These are phyloP conservation scores for Globisporangium emineosum DNA, from an alignment of 352 stramenopile genomes.

Conservation along the genomic window DNA sequence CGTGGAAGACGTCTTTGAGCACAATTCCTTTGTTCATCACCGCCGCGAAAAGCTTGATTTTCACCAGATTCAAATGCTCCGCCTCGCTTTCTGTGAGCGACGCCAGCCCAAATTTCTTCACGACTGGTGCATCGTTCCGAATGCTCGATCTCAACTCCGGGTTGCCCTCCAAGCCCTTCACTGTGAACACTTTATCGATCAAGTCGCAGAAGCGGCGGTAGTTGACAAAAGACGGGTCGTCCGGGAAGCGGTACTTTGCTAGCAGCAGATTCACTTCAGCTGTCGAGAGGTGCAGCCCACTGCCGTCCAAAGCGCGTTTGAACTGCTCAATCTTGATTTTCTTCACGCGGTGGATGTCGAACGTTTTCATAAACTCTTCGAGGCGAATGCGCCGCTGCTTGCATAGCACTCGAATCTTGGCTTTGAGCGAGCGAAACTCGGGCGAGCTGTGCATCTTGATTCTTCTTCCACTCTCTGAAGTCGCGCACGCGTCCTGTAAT, in stretches of 20 bases:
- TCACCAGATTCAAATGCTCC: slow-evolving; percentile 32
- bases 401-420: slow-evolving; percentile 73
- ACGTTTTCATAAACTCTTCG: slow-evolving; percentile 89
- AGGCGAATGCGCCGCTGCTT: slow-evolving; percentile 81
- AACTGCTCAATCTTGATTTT: slow-evolving; percentile 83
- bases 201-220: slow-evolving; percentile 83
- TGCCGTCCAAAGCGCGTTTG: slow-evolving; percentile 74
- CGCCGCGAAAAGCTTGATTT: slow-evolving; percentile 53
- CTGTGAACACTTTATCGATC: slow-evolving; percentile 82
- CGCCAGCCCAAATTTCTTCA: slow-evolving; percentile 36
- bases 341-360: slow-evolving; percentile 81
- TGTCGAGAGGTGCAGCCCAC: slow-evolving; percentile 54
- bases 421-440: slow-evolving; percentile 80
- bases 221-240: slow-evolving; percentile 66
- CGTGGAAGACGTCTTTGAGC: slow-evolving; percentile 85
- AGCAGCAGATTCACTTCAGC: slow-evolving; percentile 57
- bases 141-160: slow-evolving; percentile 36
- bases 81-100: slow-evolving; percentile 32
- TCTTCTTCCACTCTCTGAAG: not conserved
- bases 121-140: slow-evolving; percentile 23
- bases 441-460: slow-evolving; percentile 54
- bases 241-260: slow-evolving; percentile 57
- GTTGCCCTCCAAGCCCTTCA: slow-evolving; percentile 74
- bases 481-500: not conserved
- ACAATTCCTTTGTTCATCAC: slow-evolving; percentile 81